Evolutionary conservation across 1,139 yeast genomes (phyloP), one percentile per base, ranked within the genome.

Genomic region (Tardiomyces digboiensis): DNA sequence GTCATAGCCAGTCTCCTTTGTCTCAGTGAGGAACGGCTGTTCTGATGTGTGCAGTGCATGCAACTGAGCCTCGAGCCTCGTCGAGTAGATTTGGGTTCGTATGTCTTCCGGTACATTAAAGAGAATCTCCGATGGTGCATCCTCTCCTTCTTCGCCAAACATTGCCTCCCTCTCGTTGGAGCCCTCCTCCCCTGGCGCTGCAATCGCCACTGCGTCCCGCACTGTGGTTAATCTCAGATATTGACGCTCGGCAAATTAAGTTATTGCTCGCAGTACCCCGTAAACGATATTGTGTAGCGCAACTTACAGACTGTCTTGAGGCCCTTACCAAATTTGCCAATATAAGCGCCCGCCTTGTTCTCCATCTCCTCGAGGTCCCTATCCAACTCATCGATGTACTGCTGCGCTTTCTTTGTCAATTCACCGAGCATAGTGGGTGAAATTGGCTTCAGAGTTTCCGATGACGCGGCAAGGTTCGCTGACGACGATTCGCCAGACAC

Each of bases 321-420:
- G 39, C 62, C 66, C n/a, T 56, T 52, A 2, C 88, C 75, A 46
- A 83, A 67, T 56, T 72, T 76, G 39, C 68, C 61, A 13, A 80
- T 76, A 50, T 78, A 79, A 26, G 70, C 70, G 0, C 82, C 76
- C 0, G 91, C 87, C 40, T 70, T 69, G 47, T 72, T 73, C 56
- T 82, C 94, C 8, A 84, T 76, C 45, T 69, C 68, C 53, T 82
- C 94, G 42, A 85, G 67, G 50, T 77, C 83, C 21, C 75, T 68
- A 58, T 84, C 94, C 45, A 84, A 68, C 6, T 72, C 70, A 54
- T 83, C 89, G 47, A 84, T 68, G 42, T 81, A 80, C 43, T 58
- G 51, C 52, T 3, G 59, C 57, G 19, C 58, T 21, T 40, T 33
- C 13, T 21, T 19, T n/a, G 39, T 40, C 39, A 36, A 39, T 20